Percentiles rank a stretch among this genome's conserved stretches.
phyloP scores from a whole-genome alignment of 345 rosid genomes.

The Raphanus sativus region DNA sequence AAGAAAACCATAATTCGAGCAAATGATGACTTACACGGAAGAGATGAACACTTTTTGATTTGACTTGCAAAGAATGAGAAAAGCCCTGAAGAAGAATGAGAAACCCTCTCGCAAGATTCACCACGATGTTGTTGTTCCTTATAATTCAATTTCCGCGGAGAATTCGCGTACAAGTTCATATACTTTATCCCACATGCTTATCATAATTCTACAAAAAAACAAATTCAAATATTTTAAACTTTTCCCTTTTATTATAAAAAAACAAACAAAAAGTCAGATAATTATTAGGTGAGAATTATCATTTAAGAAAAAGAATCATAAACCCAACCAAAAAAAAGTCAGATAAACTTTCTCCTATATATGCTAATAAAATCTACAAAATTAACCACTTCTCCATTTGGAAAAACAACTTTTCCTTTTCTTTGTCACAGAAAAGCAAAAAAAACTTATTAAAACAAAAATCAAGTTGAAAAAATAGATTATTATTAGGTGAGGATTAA shows the following conservation, averaged over 20 bases:
- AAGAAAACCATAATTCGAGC: not conserved
- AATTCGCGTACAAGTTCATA: slow-evolving; percentile 16
- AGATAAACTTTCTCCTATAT: not conserved
- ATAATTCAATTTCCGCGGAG: slow-evolving; percentile 5
- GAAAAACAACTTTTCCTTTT: too few relatives aligned
- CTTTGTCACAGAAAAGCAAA: not conserved
- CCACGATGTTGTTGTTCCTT: not conserved
- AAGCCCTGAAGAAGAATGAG: slow-evolving; percentile 13
- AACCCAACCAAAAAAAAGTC: not conserved
- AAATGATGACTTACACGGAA: slow-evolving; percentile 18
- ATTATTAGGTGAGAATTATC: not conserved
- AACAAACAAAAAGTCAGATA: not conserved
- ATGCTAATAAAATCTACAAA: not conserved
- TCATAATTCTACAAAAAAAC: too few relatives aligned
- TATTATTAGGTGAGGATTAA: slow-evolving; percentile 12
- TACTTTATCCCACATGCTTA: not conserved
- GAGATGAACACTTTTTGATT: slow-evolving; percentile 21
- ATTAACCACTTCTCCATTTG: not conserved
- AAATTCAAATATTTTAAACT: not conserved
- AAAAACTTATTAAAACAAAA: not conserved
- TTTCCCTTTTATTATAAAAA: not conserved
- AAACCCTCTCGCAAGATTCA: slow-evolving; percentile 5
- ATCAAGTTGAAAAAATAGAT: not conserved
- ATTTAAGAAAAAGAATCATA: not conserved
- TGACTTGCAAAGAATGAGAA: slow-evolving; percentile 11